These are phyloP conservation scores for Xanthoconium separans DNA, from an alignment of 1,284 basidiomycete genomes.

Conservation along the genomic window DNA sequence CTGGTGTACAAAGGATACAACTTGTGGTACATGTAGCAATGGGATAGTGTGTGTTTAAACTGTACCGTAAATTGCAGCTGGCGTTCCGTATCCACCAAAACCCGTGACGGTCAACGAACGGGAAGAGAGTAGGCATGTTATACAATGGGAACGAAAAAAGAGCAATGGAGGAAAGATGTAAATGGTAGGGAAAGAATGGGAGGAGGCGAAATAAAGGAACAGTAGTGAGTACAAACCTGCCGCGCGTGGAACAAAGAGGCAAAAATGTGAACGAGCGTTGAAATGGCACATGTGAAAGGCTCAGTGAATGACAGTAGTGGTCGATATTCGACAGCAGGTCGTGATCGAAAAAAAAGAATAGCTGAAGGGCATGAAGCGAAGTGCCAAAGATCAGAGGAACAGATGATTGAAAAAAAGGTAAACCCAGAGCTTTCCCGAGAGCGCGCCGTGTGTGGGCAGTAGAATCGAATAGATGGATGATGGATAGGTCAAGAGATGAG, in stretches of 20 bases:
- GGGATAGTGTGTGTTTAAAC: neutral
- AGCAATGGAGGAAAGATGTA: neutral
- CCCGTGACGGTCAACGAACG: slow-evolving; percentile 13
- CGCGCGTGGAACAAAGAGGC: neutral
- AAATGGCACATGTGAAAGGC: neutral
- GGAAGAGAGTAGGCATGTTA: neutral
- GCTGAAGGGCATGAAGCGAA: neutral
- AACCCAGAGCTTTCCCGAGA: neutral
- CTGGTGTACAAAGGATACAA: slow-evolving; percentile 24
- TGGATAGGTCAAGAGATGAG: neutral
- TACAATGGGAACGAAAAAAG: slow-evolving; percentile 21
- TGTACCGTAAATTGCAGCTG: slow-evolving; percentile 21
- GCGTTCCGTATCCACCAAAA: neutral
- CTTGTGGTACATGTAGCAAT: slow-evolving; percentile 20
- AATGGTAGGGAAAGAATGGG: slow-evolving; percentile 4
- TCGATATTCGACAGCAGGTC: neutral
- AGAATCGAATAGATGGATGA: neutral
- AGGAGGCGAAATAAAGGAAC: neutral
- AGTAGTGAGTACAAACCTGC: slow-evolving; percentile 8
- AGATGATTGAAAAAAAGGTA: neutral
- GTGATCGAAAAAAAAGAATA: neutral
- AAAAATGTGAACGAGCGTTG: slow-evolving; percentile 9
- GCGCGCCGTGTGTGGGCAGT: neutral
- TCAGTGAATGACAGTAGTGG: neutral
- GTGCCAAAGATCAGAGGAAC: neutral